These are phyloP conservation scores for Naegleria lovaniensis DNA, from an alignment of 208 protist genomes.

Conservation along the genomic window DNA sequence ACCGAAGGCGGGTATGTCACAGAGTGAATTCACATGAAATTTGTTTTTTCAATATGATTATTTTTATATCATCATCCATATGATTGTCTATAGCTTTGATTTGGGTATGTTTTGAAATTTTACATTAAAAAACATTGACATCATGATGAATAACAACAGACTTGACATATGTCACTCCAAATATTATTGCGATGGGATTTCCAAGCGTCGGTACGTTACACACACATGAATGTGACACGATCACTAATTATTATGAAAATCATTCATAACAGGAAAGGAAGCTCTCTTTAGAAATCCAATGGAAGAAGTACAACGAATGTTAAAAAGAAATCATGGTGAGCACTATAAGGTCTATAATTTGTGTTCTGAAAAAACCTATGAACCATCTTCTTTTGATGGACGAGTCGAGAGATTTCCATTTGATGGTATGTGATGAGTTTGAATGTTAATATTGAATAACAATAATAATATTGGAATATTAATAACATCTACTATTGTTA, in stretches of 20 bases:
- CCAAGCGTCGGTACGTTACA: not conserved
- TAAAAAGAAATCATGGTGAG: slow-evolving; percentile 53
- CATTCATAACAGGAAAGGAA: not conserved
- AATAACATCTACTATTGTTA: too few relatives aligned
- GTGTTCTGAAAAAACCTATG: slow-evolving; percentile 63
- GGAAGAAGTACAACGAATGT: slow-evolving; percentile 57
- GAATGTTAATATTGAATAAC: too few relatives aligned
- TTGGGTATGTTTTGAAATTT: not conserved
- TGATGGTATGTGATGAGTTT: slow-evolving; percentile 47
- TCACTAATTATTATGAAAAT: too few relatives aligned
- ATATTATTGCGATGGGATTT: slow-evolving; percentile 24
- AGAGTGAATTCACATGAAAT: too few relatives aligned
- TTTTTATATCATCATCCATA: too few relatives aligned
- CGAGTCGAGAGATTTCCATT: slow-evolving; percentile 58
- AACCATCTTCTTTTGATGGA: slow-evolving; percentile 49
- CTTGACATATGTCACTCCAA: not conserved
- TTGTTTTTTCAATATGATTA: too few relatives aligned
- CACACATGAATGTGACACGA: too few relatives aligned
- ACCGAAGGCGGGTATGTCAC: slow-evolving; percentile 63
- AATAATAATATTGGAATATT: too few relatives aligned
- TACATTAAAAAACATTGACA: not conserved
- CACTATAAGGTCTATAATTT: slow-evolving; percentile 66
- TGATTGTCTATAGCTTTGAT: too few relatives aligned
- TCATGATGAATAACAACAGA: too few relatives aligned
- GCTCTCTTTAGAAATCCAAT: slow-evolving; percentile 31